Evolutionary conservation across 805 yeast genomes (phyloP), one percentile per base, ranked within the genome.

Genomic region (Isabelozyma heimii): DNA sequence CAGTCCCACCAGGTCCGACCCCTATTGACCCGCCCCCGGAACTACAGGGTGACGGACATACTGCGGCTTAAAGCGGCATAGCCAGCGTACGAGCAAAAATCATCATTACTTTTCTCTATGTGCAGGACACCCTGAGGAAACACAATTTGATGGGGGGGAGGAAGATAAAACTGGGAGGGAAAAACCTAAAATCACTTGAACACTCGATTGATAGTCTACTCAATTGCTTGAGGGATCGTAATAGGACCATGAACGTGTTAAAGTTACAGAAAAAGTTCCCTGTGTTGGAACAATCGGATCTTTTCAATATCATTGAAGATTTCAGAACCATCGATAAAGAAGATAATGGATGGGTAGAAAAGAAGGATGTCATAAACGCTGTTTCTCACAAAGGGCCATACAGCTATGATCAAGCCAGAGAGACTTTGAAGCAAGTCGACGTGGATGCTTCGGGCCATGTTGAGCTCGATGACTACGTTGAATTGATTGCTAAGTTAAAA

Each of bases 371-470:
- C 37, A 85, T 92, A 65, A 91, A 90, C 64, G 81, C 91, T 3
- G 83, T 91, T 38, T 82, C 96, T 20, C 81, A 83, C 48, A 69
- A 83, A 27, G 97, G 97, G 15, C 82, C 82, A 47, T 92, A 87
- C 45, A 68, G 91, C 30, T 94, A 94, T 63, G 99, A 94, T 68
- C 88, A 86, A 56, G 92, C 96, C 20, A 85, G 99, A 73, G 96
- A 91, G 67, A 89, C 97, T 2, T 79, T 94, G 64, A 94, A 94
- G 65, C 81, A 80, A 46, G 97, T 91, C 44, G 85, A 86, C 56
- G 96, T 94, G 33, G 99, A 94, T 70, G 96, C 98, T 13, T 87
- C 96, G 4, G 99, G 99, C 24, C 92, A 89, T 63, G 97, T 94
- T 47, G 99, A 94, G 67, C 74, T 94, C 63, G 99, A 94, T 51